Evolutionary conservation across 495 filamentous ascomycete genomes (phyloP), one percentile per base, ranked within the genome.

Genomic region (Tetracladium setigerum): DNA sequence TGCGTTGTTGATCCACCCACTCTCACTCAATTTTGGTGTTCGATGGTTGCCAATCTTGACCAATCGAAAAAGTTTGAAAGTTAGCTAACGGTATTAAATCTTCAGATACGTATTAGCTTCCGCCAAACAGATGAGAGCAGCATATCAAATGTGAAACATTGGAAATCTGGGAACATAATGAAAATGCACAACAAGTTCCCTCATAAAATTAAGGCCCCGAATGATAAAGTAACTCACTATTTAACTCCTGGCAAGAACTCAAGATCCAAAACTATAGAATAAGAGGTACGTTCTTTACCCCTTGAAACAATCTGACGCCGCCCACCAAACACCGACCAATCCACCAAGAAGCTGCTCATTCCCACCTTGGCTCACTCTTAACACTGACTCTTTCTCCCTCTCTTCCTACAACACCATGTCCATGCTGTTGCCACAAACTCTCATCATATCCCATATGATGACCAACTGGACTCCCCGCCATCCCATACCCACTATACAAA

Each of bases 311-410:
- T 14, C 17, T 33, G 13, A 16, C 41, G 6, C 41, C 31, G 13
- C n/a, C 24, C 17, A 15, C 13, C 22, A 27, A 44, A 9, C 30
- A 1, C 10, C 18, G 14, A 18, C 12, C 35, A 22, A 45, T 19
- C 24, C 30, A 17, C 2, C 43, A 42, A 7, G 38, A 35, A 50
- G 52, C 53, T 4, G 30, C 46, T 13, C 55, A 48, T 27, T 55
- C 56, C 56, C 56, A 59, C 14, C 49, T 49, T 11, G 46, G 39
- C 40, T 59, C 56, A 6, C 30, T 55, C 52, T 59, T 59, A 3
- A 27, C 22, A 58, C 55, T 14, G 41, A 38, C 37, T 52, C 52
- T 13, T 14, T 19, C 11, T 18, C 40, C 44, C 4, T 7, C 30
- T 17, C 18, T 7, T 5, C 2, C 22, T 5, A 39, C 15, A 38